A percentile compares a stretch with the other conserved stretches of the same genome.
These are phyloP conservation scores for Erysimum pusillum DNA, from an alignment of 441 rosid genomes.

Conservation along the genomic window DNA sequence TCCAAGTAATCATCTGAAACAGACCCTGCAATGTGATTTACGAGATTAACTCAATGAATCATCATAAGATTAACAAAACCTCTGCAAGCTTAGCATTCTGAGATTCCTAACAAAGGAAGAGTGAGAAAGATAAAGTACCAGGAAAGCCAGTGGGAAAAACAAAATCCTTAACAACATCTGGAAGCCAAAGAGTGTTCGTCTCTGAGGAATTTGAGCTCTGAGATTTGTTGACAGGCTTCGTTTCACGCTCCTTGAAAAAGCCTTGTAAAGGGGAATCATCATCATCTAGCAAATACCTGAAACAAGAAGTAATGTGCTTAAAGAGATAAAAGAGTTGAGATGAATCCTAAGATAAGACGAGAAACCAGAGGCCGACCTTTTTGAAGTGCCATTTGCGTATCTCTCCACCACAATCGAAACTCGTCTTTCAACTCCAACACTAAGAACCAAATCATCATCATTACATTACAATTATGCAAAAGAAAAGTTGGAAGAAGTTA, in stretches of 20 bases:
- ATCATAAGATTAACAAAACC: background rate
- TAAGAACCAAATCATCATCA: constrained; percentile 30
- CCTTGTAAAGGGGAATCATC: constrained; percentile 59
- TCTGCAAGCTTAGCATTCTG: background rate
- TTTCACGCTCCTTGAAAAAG: constrained; percentile 50
- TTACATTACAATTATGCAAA: background rate
- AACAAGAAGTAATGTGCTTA: background rate
- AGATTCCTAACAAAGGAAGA: background rate
- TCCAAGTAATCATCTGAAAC: constrained; percentile 95
- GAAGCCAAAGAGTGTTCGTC: constrained; percentile 66
- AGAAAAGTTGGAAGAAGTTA: no score
- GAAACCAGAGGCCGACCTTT: constrained; percentile 56
- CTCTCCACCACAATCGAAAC: constrained; percentile 77
- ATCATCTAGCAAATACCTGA: constrained; percentile 74
- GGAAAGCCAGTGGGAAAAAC: constrained; percentile 89
- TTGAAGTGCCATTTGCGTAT: constrained; percentile 78
- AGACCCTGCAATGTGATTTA: constrained; percentile 62
- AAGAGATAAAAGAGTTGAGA: background rate
- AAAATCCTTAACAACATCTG: constrained; percentile 68
- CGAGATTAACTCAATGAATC: background rate
- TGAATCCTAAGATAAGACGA: constrained; percentile 4
- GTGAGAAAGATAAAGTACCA: constrained; percentile 53
- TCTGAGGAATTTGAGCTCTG: constrained; percentile 48
- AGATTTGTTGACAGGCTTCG: constrained; percentile 33
- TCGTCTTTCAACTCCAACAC: constrained; percentile 41